Conservation (phyloP, 1,139 yeast genomes). For the Geotrichum australiense region DNA sequence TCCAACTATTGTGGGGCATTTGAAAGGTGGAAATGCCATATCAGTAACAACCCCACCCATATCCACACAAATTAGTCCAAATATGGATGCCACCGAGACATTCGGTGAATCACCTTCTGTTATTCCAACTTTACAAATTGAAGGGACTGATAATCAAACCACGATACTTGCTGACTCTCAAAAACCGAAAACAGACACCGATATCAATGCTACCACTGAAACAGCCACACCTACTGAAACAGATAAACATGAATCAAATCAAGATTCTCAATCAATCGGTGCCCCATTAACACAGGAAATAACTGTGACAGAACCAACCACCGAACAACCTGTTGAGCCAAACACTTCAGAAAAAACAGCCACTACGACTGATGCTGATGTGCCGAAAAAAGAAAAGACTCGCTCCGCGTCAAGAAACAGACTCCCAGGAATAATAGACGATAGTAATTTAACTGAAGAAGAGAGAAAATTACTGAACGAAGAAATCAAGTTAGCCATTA, state of each 20-base stretch:
- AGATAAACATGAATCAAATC: no score
- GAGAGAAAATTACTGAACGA: conserved; percentile 15
- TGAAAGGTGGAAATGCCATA: conserved; percentile 35
- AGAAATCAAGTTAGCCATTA: conserved; percentile 64
- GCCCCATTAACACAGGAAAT: no score
- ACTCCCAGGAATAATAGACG: neutral
- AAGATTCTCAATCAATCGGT: no score
- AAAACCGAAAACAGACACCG: no score
- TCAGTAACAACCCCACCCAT: conserved; percentile 19
- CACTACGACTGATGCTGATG: neutral
- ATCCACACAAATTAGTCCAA: conserved; percentile 14
- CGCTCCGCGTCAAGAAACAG: no score
- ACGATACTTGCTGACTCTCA: no score
- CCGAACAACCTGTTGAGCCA: neutral
- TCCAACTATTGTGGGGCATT: conserved; percentile 53
- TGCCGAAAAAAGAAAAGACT: no score
- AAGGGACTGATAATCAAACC: no score
- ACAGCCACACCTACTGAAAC: no score
- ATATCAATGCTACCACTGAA: no score
- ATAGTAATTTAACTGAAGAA: neutral
- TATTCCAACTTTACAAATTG: no score
- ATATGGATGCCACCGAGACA: conserved; percentile 12
- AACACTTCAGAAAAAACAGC: neutral
- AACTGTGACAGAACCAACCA: neutral
- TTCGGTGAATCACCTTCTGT: neutral